Evolutionary conservation across 202 grass and related monocot genomes (phyloP).

Genomic region (Carex sylvatica): DNA sequence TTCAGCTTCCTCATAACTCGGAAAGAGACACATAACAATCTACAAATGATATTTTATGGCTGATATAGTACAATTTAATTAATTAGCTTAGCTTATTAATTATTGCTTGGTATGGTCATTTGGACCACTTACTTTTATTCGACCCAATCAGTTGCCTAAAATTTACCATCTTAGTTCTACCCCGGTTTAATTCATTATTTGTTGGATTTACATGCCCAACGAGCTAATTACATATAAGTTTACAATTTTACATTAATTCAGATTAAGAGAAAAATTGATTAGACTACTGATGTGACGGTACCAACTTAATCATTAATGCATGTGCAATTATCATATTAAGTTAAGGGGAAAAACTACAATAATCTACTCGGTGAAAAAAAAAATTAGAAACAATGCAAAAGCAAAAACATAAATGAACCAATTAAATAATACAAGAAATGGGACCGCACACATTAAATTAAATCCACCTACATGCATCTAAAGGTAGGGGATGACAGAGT

Average conservation of each 20-base stretch:
- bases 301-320: not conserved
- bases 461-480: slow-evolving; percentile 20
- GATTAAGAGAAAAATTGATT: not conserved
- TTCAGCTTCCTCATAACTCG: not conserved
- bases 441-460: slow-evolving; percentile 14
- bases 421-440: not conserved
- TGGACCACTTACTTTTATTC: slow-evolving; percentile 5
- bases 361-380: not conserved
- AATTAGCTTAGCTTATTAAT: not conserved
- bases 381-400: not conserved
- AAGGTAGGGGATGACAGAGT: slow-evolving; percentile 23
- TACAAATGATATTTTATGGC: not conserved
- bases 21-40: slow-evolving; percentile 13
- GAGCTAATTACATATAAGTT: not conserved
- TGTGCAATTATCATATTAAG: too few relatives aligned
- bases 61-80: not conserved
- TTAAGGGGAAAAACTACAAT: not conserved
- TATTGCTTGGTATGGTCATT: not conserved
- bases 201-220: not conserved
- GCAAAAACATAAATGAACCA: not conserved
- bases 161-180: too few relatives aligned
- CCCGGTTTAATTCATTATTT: not conserved
- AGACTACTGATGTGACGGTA: not conserved
- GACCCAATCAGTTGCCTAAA: too few relatives aligned
- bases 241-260: not conserved